These are phyloP conservation scores for Biscogniauxia mediterranea DNA, from an alignment of 2,329 filamentous ascomycete species.

Conservation along the genomic window DNA sequence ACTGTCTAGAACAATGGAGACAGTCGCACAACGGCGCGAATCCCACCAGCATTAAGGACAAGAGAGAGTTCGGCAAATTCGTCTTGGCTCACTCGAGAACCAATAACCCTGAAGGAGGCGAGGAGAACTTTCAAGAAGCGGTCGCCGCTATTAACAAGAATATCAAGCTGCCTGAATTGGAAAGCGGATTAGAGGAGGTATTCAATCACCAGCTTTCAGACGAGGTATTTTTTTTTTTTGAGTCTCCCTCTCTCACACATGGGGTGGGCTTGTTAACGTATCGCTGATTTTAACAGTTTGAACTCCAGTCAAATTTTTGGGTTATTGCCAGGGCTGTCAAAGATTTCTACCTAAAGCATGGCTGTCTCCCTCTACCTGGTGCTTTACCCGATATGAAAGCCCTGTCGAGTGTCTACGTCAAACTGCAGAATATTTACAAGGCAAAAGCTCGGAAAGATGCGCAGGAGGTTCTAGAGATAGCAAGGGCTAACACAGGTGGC, in stretches of 20 bases:
- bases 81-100: constrained; percentile 67
- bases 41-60: constrained; percentile 79
- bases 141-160: constrained; percentile 83
- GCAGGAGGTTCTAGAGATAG: constrained; percentile 67
- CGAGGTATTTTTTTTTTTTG: constrained; percentile 51
- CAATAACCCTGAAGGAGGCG: constrained; percentile 77
- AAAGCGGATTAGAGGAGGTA: constrained; percentile 70
- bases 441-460: constrained; percentile 77
- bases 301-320: constrained; percentile 73
- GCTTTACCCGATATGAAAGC: constrained; percentile 97
- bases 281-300: constrained; percentile 33
- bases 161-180: constrained; percentile 67
- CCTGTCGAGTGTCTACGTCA: constrained; percentile 83
- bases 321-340: constrained; percentile 78
- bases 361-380: constrained; percentile 77
- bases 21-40: constrained; percentile 62
- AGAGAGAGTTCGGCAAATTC: constrained; percentile 73
- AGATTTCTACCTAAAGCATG: constrained; percentile 71
- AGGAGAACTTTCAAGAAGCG: constrained; percentile 97
- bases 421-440: constrained; percentile 92
- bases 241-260: constrained; percentile 13
- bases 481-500: constrained; percentile 52
- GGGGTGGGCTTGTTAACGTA: constrained; percentile 28
- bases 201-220: constrained; percentile 62
- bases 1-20: constrained; percentile 83